These are phyloP conservation scores for Claviceps arundinis DNA, from an alignment of 2,329 filamentous ascomycete genomes.

Conservation along the genomic window DNA sequence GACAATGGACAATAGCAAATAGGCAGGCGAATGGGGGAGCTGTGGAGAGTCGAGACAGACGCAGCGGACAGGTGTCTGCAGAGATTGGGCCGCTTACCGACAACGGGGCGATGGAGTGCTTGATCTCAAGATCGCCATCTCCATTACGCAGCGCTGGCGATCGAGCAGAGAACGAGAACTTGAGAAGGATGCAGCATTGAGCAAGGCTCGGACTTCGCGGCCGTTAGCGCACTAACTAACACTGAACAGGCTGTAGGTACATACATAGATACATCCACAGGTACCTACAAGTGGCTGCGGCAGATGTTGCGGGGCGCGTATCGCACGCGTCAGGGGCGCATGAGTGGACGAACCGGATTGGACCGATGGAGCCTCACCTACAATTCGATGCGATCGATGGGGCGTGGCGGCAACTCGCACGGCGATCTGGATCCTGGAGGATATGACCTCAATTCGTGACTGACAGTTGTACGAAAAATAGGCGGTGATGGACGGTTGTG, in stretches of 20 bases:
- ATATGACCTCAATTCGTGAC: no score
- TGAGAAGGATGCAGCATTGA: neutral
- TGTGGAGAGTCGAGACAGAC: neutral
- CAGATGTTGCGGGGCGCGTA: neutral
- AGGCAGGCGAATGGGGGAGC: neutral
- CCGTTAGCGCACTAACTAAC: constrained; percentile 2
- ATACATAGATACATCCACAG: no score
- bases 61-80: neutral
- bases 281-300: neutral
- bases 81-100: neutral
- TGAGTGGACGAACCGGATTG: constrained; percentile 2
- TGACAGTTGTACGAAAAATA: no score
- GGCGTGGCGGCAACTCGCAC: neutral
- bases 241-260: no score
- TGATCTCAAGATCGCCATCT: constrained; percentile 5
- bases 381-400: constrained; percentile 5
- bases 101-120: neutral
- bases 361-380: constrained; percentile 4
- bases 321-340: no score
- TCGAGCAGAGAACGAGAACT: neutral
- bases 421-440: neutral
- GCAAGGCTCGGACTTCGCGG: neutral
- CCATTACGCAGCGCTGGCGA: constrained; percentile 1
- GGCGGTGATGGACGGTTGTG: no score
- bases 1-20: neutral